A percentile compares a stretch with the other conserved stretches of the same genome.
Conservation (phyloP, 2,329 filamentous ascomycete genomes). For the Clarireedia hainanense region DNA sequence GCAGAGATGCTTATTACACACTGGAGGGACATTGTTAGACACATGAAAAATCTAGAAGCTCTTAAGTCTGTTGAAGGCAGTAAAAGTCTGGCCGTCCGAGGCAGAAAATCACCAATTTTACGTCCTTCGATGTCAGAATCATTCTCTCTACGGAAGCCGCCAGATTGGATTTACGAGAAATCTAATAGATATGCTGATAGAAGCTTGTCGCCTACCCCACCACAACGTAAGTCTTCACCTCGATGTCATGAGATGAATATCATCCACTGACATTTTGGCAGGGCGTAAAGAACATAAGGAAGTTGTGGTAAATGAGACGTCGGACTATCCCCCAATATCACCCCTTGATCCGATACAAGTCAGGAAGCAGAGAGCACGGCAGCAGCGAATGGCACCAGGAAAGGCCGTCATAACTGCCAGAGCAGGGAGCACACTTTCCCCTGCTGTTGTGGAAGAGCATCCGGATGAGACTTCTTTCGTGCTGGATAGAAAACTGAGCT, state of each 20-base stretch:
- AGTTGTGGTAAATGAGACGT: background rate
- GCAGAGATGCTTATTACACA: constrained; percentile 58
- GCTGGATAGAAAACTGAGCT: background rate
- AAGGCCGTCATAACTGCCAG: constrained; percentile 1
- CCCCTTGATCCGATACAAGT: constrained; percentile 15
- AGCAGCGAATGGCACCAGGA: background rate
- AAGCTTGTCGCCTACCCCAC: constrained; percentile 31
- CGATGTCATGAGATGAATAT: background rate
- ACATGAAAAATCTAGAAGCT: constrained; percentile 42
- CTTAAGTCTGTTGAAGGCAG: constrained; percentile 12
- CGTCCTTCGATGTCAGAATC: constrained; percentile 37
- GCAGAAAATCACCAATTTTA: constrained; percentile 19
- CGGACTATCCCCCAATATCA: background rate
- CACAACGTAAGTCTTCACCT: constrained; percentile 25
- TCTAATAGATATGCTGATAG: constrained; percentile 17
- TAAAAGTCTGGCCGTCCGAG: constrained; percentile 13
- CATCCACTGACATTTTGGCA: background rate
- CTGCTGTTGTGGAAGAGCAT: constrained; percentile 6
- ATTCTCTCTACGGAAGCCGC: constrained; percentile 33
- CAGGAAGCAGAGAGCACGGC: constrained; percentile 17
- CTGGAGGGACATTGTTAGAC: constrained; percentile 55
- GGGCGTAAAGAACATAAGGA: background rate
- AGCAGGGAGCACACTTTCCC: constrained; percentile 5
- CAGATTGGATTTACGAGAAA: constrained; percentile 29
- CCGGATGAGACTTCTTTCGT: background rate